Base-by-base conservation (phyloP, 371 early-diverging fungal genomes). In the Syncephalis fuscata region DNA sequence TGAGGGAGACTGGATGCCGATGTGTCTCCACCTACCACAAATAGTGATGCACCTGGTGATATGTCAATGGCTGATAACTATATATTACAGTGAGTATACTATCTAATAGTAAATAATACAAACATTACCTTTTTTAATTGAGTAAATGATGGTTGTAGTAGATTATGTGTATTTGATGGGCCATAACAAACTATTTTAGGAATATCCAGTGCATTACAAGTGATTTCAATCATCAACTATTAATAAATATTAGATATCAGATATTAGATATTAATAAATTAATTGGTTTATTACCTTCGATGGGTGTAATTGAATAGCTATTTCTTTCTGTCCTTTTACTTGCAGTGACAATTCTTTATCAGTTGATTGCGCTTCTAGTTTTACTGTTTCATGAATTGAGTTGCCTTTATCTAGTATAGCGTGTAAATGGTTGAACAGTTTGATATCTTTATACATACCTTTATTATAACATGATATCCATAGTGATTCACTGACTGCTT, bases 11-110 rank as follows among this genome's bases (percentile, higher is more conserved):
- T 4, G 2, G 24, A 39, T 37, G 21, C 20, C 39, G 21, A 3
- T 7, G 20, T 51, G 5, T 62, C 68, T 45, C 59, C 54, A 41
- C 64, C 68, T 24, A 60, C 53, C n/a, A 66, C 74, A 54, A 69
- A 73, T 9, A 72, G 48, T 20, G 58, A 64, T 1, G 70, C 71
- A 51, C 71, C 67, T 21, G 72, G 72, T 2, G 78, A 71, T 0
- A 73, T 56, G 54, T 69, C 71, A 22, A 77, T 37, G 17, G 68
- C 62, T 10, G 52, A 52, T 7, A 69, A 49, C 77, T 76, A 22
- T 39, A 26, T 39, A 1, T 5, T 39, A 45, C 37, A 43, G n/a
- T 14, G 17, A 37, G 15, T 27, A 44, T 16, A 3, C 37, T 3
- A 40, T 47, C 46, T 49, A 20, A 53, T 56, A 36, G 9, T 16